These are phyloP conservation scores for Aspergillus arachidicola DNA, from an alignment of 2,329 filamentous ascomycete species.

Conservation along the genomic window DNA sequence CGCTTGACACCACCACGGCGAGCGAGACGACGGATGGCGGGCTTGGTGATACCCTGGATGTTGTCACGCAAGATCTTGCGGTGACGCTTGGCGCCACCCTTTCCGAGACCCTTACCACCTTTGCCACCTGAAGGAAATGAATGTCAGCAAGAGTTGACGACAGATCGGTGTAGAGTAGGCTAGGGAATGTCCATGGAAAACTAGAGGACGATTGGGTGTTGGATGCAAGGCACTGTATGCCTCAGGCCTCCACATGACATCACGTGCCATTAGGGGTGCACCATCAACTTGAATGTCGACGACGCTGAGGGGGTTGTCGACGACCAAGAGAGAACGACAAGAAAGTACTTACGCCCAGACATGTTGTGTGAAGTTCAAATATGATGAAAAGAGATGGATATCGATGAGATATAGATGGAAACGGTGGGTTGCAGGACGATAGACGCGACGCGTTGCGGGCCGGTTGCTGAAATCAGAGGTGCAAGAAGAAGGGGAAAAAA, in stretches of 20 bases:
- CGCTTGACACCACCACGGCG: constrained; percentile 99
- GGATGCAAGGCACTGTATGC: neutral
- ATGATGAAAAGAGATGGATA: constrained; percentile 25
- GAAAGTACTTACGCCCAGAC: constrained; percentile 45
- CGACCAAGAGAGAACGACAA: constrained; percentile 2
- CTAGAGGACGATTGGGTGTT: neutral
- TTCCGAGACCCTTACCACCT: constrained; percentile 96
- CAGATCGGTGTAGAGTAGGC: neutral
- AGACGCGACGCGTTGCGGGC: constrained; percentile 23
- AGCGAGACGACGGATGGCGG: constrained; percentile 95
- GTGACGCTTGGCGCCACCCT: constrained; percentile 98
- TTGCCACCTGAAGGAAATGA: constrained; percentile 70
- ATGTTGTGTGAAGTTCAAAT: constrained; percentile 29
- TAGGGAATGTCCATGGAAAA: neutral
- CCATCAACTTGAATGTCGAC: constrained; percentile 15
- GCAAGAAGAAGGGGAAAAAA: constrained; percentile 21
- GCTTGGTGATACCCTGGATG: constrained; percentile 99
- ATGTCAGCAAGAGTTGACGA: neutral
- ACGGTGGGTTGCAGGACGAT: constrained; percentile 14
- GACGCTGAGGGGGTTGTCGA: neutral
- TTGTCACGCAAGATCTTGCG: constrained; percentile 99
- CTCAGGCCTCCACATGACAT: constrained; percentile 12
- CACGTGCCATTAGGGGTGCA: constrained; percentile 29
- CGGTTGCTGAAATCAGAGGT: constrained; percentile 11
- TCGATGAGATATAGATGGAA: constrained; percentile 6